Evolutionary conservation across 805 yeast genomes (phyloP).

Genomic region (Isabelozyma heimii): DNA sequence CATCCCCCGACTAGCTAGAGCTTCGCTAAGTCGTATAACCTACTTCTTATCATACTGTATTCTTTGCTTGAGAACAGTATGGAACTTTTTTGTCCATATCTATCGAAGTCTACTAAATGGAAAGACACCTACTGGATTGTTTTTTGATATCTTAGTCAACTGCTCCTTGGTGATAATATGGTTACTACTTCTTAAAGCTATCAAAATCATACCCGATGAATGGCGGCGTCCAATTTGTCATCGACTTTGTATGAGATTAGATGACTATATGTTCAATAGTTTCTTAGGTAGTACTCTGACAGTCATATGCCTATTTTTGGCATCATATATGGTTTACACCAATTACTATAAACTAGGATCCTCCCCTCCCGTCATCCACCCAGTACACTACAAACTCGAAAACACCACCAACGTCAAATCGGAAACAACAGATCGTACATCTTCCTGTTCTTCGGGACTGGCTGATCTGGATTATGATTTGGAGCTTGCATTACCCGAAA

Average conservation of each 20-base stretch:
- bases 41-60: neutral
- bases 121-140: neutral
- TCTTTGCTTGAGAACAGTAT: neutral
- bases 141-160: neutral
- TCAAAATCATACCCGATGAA: slow-evolving; percentile 42
- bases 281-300: slow-evolving; percentile 8
- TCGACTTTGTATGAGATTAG: slow-evolving; percentile 43
- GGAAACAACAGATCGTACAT: neutral
- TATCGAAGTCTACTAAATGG: neutral
- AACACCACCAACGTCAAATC: neutral
- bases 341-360: slow-evolving; percentile 1
- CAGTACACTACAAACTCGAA: neutral
- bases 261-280: slow-evolving; percentile 33
- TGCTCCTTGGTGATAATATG: slow-evolving; percentile 1
- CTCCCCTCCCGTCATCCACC: neutral
- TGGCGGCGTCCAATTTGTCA: slow-evolving; percentile 55
- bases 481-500: neutral
- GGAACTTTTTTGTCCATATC: neutral
- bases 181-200: slow-evolving; percentile 4
- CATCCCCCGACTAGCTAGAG: neutral
- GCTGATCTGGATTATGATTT: neutral
- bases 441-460: neutral
- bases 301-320: slow-evolving; percentile 13
- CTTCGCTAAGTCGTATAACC: neutral
- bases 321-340: slow-evolving; percentile 17